Conservation (phyloP, 1,284 basidiomycete species). For the Apiotrichum gamsii region DNA sequence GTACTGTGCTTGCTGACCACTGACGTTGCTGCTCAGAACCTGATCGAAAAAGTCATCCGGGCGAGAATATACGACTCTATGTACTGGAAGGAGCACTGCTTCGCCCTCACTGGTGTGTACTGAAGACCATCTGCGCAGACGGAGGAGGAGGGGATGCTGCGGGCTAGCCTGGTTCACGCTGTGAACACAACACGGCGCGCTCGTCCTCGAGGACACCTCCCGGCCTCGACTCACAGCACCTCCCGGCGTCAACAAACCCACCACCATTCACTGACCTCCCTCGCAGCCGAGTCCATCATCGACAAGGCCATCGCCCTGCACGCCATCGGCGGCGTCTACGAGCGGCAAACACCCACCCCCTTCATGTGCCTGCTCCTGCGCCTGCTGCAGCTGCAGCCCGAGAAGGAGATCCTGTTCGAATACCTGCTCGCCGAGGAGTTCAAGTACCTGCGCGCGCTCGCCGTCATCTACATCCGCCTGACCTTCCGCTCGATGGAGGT, state of each 20-base stretch:
- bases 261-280: no score
- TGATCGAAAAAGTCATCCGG: conserved; percentile 95
- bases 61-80: conserved; percentile 90
- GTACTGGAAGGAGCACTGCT: conserved; percentile 97
- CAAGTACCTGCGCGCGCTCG: conserved; percentile 94
- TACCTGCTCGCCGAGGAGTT: conserved; percentile 94
- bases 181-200: no score
- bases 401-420: conserved; percentile 91
- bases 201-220: no score
- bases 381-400: conserved; percentile 92
- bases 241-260: no score
- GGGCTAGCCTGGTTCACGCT: no score
- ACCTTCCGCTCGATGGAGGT: conserved; percentile 85
- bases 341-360: conserved; percentile 81
- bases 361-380: conserved; percentile 90
- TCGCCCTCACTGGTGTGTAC: conserved; percentile 76
- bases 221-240: no score
- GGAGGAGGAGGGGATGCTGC: neutral
- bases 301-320: conserved; percentile 81
- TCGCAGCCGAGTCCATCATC: conserved; percentile 82
- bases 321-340: conserved; percentile 83
- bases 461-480: conserved; percentile 90
- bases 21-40: conserved; percentile 56
- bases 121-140: no score
- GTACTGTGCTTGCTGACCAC: neutral